Conservation (phyloP, 2,329 filamentous ascomycete genomes). For the Ophiostoma novo-ulmi region DNA sequence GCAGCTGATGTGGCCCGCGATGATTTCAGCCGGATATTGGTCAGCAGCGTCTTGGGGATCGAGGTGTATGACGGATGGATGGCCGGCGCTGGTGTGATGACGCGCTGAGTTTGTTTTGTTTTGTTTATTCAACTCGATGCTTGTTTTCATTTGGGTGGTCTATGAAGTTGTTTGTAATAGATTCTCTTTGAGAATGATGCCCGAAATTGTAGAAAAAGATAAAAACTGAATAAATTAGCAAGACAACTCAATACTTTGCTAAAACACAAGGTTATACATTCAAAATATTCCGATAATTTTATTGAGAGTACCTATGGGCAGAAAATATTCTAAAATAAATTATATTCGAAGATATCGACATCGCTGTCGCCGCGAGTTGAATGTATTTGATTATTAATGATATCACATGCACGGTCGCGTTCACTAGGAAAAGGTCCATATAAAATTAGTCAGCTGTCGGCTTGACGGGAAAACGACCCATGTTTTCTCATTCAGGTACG, state of each 20-base stretch:
- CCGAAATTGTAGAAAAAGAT: not conserved
- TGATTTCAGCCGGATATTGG: not conserved
- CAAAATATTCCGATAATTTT: not conserved
- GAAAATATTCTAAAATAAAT: not conserved
- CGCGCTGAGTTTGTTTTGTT: not conserved
- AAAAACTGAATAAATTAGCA: not conserved
- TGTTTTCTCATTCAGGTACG: not conserved
- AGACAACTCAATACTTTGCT: not conserved
- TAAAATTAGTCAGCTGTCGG: not conserved
- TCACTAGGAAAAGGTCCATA: constrained; percentile 25
- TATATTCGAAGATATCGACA: not conserved
- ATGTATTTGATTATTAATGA: not conserved
- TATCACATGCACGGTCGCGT: not conserved
- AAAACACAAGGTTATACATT: not conserved
- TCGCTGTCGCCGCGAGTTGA: not conserved
- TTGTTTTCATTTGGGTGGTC: not conserved
- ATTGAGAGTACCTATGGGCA: not conserved
- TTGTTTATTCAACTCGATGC: not conserved
- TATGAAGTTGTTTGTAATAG: not conserved
- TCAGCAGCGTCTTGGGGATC: not conserved
- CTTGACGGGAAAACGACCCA: not conserved
- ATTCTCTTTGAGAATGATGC: not conserved
- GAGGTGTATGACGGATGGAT: not conserved
- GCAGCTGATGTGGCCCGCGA: not conserved
- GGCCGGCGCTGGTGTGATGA: not conserved